Evolutionary conservation across 2,329 filamentous ascomycete species (phyloP).

Genomic region (Fusarium torreyae): DNA sequence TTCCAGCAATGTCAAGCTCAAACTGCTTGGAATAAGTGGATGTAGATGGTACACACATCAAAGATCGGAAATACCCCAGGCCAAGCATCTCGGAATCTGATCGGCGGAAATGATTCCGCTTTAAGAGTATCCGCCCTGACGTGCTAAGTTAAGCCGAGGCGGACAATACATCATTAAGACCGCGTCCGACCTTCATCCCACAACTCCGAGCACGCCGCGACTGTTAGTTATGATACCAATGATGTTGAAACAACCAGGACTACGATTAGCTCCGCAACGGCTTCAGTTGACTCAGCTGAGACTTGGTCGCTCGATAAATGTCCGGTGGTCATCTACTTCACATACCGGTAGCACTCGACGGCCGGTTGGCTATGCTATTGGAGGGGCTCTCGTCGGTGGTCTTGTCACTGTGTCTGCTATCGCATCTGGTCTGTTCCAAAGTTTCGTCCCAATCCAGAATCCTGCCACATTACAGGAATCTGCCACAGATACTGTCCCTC

Average conservation of each 20-base stretch:
- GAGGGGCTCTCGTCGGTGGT: background rate
- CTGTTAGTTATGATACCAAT: no score
- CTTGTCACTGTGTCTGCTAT: background rate
- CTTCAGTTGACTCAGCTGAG: background rate
- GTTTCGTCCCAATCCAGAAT: no score
- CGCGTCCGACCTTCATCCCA: no score
- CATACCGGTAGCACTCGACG: background rate
- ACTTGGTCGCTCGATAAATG: background rate
- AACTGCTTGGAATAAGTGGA: no score
- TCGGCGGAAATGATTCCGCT: background rate
- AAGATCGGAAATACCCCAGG: background rate
- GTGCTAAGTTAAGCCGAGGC: no score
- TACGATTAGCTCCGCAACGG: background rate
- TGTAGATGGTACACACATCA: no score
- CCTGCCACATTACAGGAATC: background rate
- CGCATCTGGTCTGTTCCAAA: background rate
- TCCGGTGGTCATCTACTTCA: slow-evolving; percentile 4
- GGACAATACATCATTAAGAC: no score
- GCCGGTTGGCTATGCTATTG: slow-evolving; percentile 2
- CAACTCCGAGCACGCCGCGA: no score
- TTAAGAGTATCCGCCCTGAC: background rate
- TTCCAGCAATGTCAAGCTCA: no score
- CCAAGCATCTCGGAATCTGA: background rate
- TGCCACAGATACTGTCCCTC: background rate
- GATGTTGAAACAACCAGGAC: background rate